Base-by-base conservation (phyloP, 2,329 filamentous ascomycete species). In the Pseudocercospora fijiensis region DNA sequence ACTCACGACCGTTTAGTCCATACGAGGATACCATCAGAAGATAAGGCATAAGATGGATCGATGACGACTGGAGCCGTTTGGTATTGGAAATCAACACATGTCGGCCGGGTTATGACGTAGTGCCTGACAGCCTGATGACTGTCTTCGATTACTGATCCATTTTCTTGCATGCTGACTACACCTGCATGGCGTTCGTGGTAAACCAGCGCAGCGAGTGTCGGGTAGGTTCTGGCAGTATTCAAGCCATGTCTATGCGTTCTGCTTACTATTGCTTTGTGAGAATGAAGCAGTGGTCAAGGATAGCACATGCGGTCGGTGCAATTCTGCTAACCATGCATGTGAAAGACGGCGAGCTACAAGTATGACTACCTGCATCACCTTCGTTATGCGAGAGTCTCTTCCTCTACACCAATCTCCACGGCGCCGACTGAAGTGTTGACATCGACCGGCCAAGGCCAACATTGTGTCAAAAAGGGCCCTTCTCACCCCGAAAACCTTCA, bases 221-320 rank as follows among this genome's bases (percentile, higher is more conserved):
- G 11, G 13, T 16, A n/a, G 13, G 13, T 16, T 37, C 33, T 37
- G 13, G 33, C 33, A 37, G 18, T 24, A 20, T 24, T 10, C 49
- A 52, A 52, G 49, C 49, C 13, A 52, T 52, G 49, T 28, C 24
- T 16, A 52, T 52, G 49, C 49, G 49, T 26, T 27, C 13, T 52
- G 49, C 49, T 52, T 22, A 52, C 49, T 52, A 52, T 52, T 52
- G 49, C 49, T 52, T 52, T 52, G 24, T 52, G 49, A 52, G 49
- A 28, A 26, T 16, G 13, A 24, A 47, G 22, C 18, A 20, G 3
- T 47, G 18, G n/a, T 47, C 43, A 47, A 16, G 43, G 18, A 20
- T 24, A 47, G 43, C 22, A 7, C 22, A 47, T 28, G n/a, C 49
- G 24, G 49, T 24, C 24, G 24, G 27, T n/a, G 22, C 20, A 52